Base-by-base conservation (phyloP, 495 filamentous ascomycete species). In the Aeminium ludgeri region DNA sequence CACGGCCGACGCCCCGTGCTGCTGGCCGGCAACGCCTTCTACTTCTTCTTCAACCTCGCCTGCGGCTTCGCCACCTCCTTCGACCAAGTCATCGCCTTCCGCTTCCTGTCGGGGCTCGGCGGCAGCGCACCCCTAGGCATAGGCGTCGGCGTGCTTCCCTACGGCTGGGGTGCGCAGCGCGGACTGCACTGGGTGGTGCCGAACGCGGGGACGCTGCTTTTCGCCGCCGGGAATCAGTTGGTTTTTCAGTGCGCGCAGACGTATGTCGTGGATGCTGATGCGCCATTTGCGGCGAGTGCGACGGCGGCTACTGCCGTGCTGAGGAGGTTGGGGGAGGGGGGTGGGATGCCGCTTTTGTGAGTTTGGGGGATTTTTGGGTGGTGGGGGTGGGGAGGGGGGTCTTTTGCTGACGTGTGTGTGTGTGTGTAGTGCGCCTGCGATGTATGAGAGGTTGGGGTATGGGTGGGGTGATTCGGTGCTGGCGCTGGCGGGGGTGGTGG, bases 261-360 rank as follows among this genome's bases (percentile, higher is more conserved):
- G 7, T 89, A 82, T 51, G 59, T 84, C 34, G 72, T 86, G n/a
- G 83, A 92, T 53, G 58, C 76, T 5, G 86, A 86, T 56, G 73
- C 73, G 18, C 66, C 69, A 6, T 89, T 70, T 55, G 79, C 82
- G 6, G 82, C 83, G 7, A 76, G 69, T 45, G 84, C 80, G 1
- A 54, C 83, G 10, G 77, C 66, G 0, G 80, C 84, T 1, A 66
- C 65, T 1, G 70, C 74, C 2, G 70, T 85, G 10, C 52, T 87
- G 47, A 65, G 83, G 13, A 73, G 65, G 17, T 33, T 85, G 11
- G 73, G 74, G n/a, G n/a, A n/a, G 1, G 81, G 81, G 1, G 85
- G 86, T 51, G 70, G 65, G 11, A 86, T 89, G 44, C 82, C 82
- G 17, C 62, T 89, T 3, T 86, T 86, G 6, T 34, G n/a, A 77